These are phyloP conservation scores for Cercospora sp. DNA, from an alignment of 2,329 filamentous ascomycete genomes.

Conservation along the genomic window DNA sequence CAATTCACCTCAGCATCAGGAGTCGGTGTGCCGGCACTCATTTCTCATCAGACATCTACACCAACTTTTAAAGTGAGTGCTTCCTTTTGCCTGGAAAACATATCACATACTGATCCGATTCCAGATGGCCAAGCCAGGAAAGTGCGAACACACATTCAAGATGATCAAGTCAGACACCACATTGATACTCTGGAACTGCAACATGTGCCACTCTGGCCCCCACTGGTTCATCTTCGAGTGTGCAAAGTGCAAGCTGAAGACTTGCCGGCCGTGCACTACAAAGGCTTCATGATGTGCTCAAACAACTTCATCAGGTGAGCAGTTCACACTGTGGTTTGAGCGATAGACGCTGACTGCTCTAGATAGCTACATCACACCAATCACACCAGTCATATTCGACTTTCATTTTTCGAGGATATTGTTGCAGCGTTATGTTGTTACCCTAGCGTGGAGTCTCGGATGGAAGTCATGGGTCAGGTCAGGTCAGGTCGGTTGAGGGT, in stretches of 20 bases:
- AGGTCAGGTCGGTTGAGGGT: neutral
- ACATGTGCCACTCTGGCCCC: slow-evolving; percentile 52
- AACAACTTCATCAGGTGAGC: neutral
- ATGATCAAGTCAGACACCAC: slow-evolving; percentile 55
- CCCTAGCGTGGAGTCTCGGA: slow-evolving; percentile 34
- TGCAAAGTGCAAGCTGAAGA: slow-evolving; percentile 53
- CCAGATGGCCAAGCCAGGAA: slow-evolving; percentile 51
- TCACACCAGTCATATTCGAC: slow-evolving; percentile 5
- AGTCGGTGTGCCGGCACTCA: neutral
- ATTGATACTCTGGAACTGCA: slow-evolving; percentile 54
- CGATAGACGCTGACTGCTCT: neutral
- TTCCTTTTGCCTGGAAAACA: no score
- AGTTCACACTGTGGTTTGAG: no score
- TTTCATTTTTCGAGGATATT: slow-evolving; percentile 25
- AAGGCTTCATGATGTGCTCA: slow-evolving; percentile 41
- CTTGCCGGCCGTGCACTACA: slow-evolving; percentile 49
- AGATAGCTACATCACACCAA: neutral
- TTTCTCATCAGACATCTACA: neutral
- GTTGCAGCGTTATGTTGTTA: slow-evolving; percentile 33
- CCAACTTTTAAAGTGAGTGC: neutral
- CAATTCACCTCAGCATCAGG: slow-evolving; percentile 4
- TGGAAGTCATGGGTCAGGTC: neutral
- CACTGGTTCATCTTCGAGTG: slow-evolving; percentile 56
- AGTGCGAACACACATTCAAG: slow-evolving; percentile 52
- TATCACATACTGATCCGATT: no score